Base-by-base conservation (phyloP, 1,139 yeast species). In the Debaryomyces udenii region DNA sequence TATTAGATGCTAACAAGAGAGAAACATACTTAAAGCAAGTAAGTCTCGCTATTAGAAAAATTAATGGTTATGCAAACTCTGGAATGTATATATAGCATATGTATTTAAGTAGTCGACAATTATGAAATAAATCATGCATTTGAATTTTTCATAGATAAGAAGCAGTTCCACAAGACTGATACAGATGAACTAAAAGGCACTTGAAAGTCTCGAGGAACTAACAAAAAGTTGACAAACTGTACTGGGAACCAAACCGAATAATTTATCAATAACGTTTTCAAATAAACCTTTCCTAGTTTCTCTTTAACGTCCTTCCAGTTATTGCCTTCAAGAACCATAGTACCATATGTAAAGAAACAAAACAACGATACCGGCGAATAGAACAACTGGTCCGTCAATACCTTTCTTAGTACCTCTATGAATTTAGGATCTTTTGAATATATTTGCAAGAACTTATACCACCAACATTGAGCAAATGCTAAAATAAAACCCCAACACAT, bases 221-320 rank as follows among this genome's bases (percentile, higher is more conserved):
- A 57, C 47, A 89, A 70, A 55, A 93, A 93, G 62, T 93, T 93
- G 51, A 91, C 70, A 53, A 93, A 87, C 61, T 93, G 98, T 6
- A 93, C 95, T 2, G 91, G 81, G 38, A 96, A 95, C 99, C 99
- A 93, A n/a, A 93, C 82, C 43, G 86, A 73, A 60, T 84, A 87
- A 60, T 90, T 91, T 42, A 84, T 80, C 31, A 85, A 80, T 43
- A 91, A 65, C 0, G 98, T 93, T 31, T 83, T 81, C 27, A 91
- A 62, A 59, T 89, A 91, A 4, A 85, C 70, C 44, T 75, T 78
- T 46, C 76, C 69, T 41, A 90, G 70, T 63, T 88, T 90, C 5
- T 62, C 69, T 41, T 75, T 73, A 15, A 91, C 75, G 10, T 86
- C 86, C 1, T 75, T 77, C 62, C 77, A 70, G 36, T 83, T 79